phyloP scores from a whole-genome alignment of 805 yeast genomes.

The Debaryomyces maramus region DNA sequence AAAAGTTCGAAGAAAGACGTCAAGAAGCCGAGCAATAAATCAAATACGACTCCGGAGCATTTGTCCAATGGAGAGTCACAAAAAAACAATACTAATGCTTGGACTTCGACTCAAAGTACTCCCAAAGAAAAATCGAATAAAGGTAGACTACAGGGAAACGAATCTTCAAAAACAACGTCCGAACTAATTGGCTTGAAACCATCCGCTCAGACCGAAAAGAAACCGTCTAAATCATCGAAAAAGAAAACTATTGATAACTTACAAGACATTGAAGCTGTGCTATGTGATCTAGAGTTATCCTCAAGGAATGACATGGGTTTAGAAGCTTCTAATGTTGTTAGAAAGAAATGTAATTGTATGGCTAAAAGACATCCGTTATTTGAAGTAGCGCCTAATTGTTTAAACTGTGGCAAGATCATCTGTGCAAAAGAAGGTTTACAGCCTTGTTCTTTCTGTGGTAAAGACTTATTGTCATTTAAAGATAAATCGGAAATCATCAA shows the following conservation, averaged over 20 bases:
- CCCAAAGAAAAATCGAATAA: conserved; percentile 7
- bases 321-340: conserved; percentile 10
- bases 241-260: conserved; percentile 54
- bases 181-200: conserved; percentile 46
- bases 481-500: conserved; percentile 61
- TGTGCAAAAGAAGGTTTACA: conserved; percentile 89
- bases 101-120: conserved; percentile 5
- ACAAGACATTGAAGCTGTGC: conserved; percentile 64
- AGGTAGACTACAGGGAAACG: conserved; percentile 10
- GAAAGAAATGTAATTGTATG: conserved; percentile 70
- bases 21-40: neutral
- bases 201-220: conserved; percentile 19
- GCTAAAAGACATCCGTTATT: conserved; percentile 86
- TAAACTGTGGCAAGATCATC: conserved; percentile 91
- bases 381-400: conserved; percentile 89
- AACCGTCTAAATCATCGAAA: conserved; percentile 31
- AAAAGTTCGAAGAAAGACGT: neutral
- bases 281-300: conserved; percentile 49
- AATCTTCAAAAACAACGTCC: conserved; percentile 31
- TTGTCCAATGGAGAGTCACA: neutral
- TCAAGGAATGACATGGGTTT: conserved; percentile 8
- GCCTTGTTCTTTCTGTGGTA: conserved; percentile 83
- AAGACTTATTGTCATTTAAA: conserved; percentile 58
- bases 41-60: neutral
- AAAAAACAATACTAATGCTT: conserved; percentile 1